A percentile compares a stretch with the other conserved stretches of the same genome.
phyloP scores from a whole-genome alignment of 108 stramenopile genomes.

The Parietichytrium sp. region DNA sequence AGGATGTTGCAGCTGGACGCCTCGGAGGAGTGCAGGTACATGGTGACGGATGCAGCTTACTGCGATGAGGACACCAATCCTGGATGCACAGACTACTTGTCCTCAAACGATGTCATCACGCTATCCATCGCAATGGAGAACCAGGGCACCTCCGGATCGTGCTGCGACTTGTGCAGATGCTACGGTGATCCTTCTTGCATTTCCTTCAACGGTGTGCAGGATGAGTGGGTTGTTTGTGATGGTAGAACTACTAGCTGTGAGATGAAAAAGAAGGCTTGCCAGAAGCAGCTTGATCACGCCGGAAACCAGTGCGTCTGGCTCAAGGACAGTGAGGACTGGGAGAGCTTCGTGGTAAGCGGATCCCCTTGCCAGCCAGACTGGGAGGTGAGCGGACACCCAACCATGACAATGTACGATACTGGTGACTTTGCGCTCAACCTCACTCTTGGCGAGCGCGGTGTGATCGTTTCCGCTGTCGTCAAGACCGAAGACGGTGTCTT shows the following conservation, averaged over 20 bases:
- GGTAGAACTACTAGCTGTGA: not conserved
- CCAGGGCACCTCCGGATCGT: not conserved
- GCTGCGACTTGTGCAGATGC: slow-evolving; percentile 17
- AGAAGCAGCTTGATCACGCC: slow-evolving; percentile 15
- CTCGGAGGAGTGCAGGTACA: no score
- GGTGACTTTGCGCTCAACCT: slow-evolving; percentile 11
- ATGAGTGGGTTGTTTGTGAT: slow-evolving; percentile 26
- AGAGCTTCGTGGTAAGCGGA: not conserved
- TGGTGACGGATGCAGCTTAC: no score
- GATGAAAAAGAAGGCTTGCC: not conserved
- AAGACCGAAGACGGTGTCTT: not conserved
- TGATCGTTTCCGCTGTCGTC: not conserved
- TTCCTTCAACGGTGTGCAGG: not conserved
- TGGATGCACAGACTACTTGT: no score
- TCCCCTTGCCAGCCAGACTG: slow-evolving; percentile 23
- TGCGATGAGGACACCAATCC: no score
- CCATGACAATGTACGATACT: slow-evolving; percentile 6
- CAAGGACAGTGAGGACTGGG: not conserved
- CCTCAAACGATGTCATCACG: no score
- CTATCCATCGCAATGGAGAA: no score
- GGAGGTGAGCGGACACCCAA: not conserved
- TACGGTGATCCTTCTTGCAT: slow-evolving; percentile 17
- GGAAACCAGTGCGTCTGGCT: slow-evolving; percentile 18
- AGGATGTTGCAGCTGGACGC: no score
- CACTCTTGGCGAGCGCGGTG: slow-evolving; percentile 27